These are phyloP conservation scores for Rhizoclosmatium globosum DNA, from an alignment of 192 early-diverging fungal species.

Conservation along the genomic window DNA sequence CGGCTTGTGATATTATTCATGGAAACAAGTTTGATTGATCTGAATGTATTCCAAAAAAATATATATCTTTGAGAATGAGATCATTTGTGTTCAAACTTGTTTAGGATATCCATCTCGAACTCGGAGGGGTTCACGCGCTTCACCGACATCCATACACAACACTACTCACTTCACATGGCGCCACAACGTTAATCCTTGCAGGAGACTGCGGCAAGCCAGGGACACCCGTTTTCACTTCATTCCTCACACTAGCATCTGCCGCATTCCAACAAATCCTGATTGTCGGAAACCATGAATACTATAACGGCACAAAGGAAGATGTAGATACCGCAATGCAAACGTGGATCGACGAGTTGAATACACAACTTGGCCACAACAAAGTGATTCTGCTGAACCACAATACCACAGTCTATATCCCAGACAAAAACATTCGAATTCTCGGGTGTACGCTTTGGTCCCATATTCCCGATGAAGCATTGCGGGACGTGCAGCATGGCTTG, in stretches of 20 bases:
- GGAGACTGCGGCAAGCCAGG: neutral
- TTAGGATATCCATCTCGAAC: neutral
- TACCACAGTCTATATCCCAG: neutral
- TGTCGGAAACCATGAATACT: neutral
- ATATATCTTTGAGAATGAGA: too few species aligned
- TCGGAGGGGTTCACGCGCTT: neutral
- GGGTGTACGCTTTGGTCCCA: neutral
- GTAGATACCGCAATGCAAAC: neutral
- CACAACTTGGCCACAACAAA: neutral
- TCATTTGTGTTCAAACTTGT: neutral
- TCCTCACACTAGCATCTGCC: neutral
- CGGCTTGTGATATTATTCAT: neutral
- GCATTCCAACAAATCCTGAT: neutral
- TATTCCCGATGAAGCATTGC: neutral
- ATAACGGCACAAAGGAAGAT: neutral
- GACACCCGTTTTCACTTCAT: neutral
- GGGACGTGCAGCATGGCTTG: neutral
- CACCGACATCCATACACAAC: neutral
- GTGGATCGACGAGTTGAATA: neutral
- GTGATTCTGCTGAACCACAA: neutral
- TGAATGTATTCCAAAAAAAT: too few species aligned
- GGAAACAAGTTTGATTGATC: constrained; percentile 23
- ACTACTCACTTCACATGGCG: neutral
- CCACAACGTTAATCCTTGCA: neutral
- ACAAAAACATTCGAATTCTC: neutral